Conservation (phyloP, 2,329 filamentous ascomycete genomes). For the Alternaria angustiovoidea region DNA sequence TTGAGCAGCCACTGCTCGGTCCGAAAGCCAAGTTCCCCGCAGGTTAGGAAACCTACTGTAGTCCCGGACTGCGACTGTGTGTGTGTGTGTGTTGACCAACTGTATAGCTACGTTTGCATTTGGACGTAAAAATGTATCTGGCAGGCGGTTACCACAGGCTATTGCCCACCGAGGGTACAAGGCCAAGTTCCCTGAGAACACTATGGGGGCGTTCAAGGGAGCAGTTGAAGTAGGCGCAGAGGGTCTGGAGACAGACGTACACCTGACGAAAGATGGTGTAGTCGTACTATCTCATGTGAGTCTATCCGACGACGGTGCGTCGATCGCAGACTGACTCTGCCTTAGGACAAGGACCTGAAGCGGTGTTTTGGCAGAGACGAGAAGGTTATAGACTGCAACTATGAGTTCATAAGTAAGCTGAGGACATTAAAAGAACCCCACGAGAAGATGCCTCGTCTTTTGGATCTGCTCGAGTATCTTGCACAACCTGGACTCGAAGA, state of each 20-base stretch:
- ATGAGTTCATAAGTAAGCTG: slow-evolving; percentile 74
- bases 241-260: slow-evolving; percentile 88
- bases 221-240: slow-evolving; percentile 78
- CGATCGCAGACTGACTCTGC: slow-evolving; percentile 13
- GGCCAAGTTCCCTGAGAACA: slow-evolving; percentile 82
- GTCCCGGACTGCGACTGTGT: neutral
- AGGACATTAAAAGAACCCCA: slow-evolving; percentile 72
- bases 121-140: slow-evolving; percentile 46
- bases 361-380: slow-evolving; percentile 81
- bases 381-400: slow-evolving; percentile 78
- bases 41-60: slow-evolving; percentile 21
- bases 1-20: slow-evolving; percentile 46
- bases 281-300: slow-evolving; percentile 84
- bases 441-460: slow-evolving; percentile 75
- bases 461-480: slow-evolving; percentile 78
- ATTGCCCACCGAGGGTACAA: slow-evolving; percentile 85
- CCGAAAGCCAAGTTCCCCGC: slow-evolving; percentile 41
- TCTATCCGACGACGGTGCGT: neutral
- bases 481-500: slow-evolving; percentile 68
- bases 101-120: slow-evolving; percentile 45
- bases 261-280: slow-evolving; percentile 81
- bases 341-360: slow-evolving; percentile 75
- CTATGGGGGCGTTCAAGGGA: slow-evolving; percentile 77
- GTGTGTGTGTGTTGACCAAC: slow-evolving; percentile 23
- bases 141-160: slow-evolving; percentile 67